Percentiles rank a stretch among this genome's conserved stretches.
These are phyloP conservation scores for Dactylorhiza incarnata DNA, from an alignment of 106 monocot species.

Conservation along the genomic window DNA sequence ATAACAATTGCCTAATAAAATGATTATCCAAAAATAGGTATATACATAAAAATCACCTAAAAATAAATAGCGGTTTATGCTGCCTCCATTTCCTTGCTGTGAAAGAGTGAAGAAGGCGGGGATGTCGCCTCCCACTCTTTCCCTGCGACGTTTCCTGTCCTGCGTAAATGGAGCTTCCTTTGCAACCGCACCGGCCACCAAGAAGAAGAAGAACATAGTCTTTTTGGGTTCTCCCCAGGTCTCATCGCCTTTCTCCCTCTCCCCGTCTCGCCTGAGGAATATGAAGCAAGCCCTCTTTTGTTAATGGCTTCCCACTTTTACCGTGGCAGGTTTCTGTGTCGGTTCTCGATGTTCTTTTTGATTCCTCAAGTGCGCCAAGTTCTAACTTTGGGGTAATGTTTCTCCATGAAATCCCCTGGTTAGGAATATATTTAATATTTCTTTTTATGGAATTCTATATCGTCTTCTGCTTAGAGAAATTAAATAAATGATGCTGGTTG, in stretches of 20 bases:
- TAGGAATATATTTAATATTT: not conserved
- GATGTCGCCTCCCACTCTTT: not conserved
- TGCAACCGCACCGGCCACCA: not conserved
- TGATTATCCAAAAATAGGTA: too few relatives aligned
- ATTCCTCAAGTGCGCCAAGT: constrained; percentile 39
- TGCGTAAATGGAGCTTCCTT: constrained; percentile 17
- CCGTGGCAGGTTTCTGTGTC: constrained; percentile 45
- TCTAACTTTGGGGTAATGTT: constrained; percentile 55
- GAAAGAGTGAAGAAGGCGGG: not conserved
- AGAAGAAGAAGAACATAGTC: constrained; percentile 77
- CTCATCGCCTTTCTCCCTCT: not conserved
- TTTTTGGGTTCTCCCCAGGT: constrained; percentile 90
- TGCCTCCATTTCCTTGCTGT: too few relatives aligned
- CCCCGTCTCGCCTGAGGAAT: not conserved
- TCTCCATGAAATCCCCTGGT: not conserved
- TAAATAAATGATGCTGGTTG: not conserved
- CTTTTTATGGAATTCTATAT: not conserved
- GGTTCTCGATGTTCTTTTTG: constrained; percentile 50
- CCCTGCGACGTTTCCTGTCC: constrained; percentile 40
- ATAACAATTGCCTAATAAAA: too few relatives aligned
- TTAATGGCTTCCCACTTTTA: not conserved
- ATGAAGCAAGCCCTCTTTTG: not conserved
- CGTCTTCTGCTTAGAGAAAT: not conserved
- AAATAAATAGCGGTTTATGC: too few relatives aligned
- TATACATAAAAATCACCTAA: too few relatives aligned